Evolutionary conservation across 1,284 basidiomycete species (phyloP), one percentile per base, ranked within the genome.

Genomic region (Inonotus hispidus): DNA sequence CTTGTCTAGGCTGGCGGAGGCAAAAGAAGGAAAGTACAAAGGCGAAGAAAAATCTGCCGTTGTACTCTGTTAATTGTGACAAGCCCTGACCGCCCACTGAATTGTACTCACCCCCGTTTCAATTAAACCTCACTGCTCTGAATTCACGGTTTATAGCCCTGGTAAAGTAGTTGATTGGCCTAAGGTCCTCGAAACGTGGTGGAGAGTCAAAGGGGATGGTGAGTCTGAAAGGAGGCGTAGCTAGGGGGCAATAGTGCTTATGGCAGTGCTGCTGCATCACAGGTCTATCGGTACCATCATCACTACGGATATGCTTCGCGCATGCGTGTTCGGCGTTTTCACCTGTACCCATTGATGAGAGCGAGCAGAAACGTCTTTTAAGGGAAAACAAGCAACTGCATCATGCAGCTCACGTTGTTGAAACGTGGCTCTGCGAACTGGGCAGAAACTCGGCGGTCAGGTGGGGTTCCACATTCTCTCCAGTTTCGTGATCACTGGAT

Each of bases 251-350:
- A 25, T n/a, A n/a, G n/a, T n/a, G n/a, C 29, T 14, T 37, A 52
- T 35, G 50, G 50, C 50, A 52, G 50, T 52, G 50, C 50, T 35
- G 19, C 27, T 52, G 29, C 25, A 52, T 52, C 50, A 52, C 27
- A 32, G 50, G 27, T 27, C 27, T 52, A 35, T 7, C 32, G 50
- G 27, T 2, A 29, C 50, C 50, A 52, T 52, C 50, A 52, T 29
- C 32, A 35, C 32, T 3, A 32, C 27, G 25, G 25, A 11, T 27
- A 37, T 27, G 32, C 8, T 29, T 52, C 50, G 10, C 14, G 16
- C 32, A 52, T 27, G 50, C 50, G 6, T 29, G 16, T 35, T 35
- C 50, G 29, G 27, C 50, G 32, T 27, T 52, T 14, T 27, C 27
- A 32, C 32, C 32, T 32, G 4, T 3, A 4, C 3, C 32, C 50